Percentiles rank a stretch among this genome's conserved stretches.
These are phyloP conservation scores for Ramaria sp. DNA, from an alignment of 768 basidiomycete genomes.

Conservation along the genomic window DNA sequence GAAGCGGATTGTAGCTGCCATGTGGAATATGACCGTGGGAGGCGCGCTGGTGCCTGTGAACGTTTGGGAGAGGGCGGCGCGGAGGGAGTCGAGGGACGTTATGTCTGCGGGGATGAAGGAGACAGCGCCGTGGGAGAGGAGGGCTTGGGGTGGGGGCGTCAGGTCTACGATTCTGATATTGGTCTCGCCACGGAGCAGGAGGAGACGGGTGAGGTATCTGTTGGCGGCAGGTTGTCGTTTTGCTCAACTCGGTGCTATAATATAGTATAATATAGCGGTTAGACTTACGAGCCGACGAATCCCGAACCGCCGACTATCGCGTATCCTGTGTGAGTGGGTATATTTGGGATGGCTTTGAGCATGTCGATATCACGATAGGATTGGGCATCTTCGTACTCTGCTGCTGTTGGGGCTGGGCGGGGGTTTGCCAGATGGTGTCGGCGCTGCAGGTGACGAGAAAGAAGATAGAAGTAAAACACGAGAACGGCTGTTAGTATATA, in stretches of 20 bases:
- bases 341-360: conserved; percentile 17
- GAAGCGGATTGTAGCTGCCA: conserved; percentile 16
- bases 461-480: neutral
- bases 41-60: conserved; percentile 14
- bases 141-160: conserved; percentile 16
- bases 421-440: neutral
- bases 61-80: conserved; percentile 16
- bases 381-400: neutral
- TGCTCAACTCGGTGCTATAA: no score
- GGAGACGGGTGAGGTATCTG: conserved; percentile 24
- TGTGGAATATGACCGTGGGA: conserved; percentile 17
- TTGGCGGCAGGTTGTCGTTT: no score
- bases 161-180: conserved; percentile 24
- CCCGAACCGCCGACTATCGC: conserved; percentile 24
- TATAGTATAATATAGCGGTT: no score
- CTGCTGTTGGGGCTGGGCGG: neutral
- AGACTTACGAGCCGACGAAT: conserved; percentile 22
- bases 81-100: conserved; percentile 20
- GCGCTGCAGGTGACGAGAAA: neutral
- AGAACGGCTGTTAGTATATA: neutral
- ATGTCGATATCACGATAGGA: conserved; percentile 21
- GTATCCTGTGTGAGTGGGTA: conserved; percentile 19
- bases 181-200: conserved; percentile 25
- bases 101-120: conserved; percentile 23
- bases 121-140: conserved; percentile 19